Evolutionary conservation across 1,284 basidiomycete species (phyloP).

Genomic region (Austroboletus novae-zelandiae): DNA sequence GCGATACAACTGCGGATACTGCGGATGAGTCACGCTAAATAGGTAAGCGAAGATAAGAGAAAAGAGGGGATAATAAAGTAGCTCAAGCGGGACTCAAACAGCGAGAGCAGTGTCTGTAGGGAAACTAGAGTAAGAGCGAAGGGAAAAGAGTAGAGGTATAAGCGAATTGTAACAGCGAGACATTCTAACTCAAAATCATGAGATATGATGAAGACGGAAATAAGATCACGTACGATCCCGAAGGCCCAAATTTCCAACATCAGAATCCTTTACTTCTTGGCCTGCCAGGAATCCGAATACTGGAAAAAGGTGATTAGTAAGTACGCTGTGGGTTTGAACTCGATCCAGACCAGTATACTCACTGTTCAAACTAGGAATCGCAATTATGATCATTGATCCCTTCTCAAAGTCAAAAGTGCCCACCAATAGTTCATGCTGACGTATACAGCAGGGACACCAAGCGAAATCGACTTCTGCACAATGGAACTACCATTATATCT

Average conservation of each 20-base stretch:
- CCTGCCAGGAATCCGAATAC: slow-evolving; percentile 49
- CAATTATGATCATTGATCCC: not conserved
- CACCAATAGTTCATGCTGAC: slow-evolving; percentile 37
- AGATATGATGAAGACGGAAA: not conserved
- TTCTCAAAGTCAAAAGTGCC: not conserved
- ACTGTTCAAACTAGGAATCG: slow-evolving; percentile 18
- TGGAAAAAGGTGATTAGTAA: slow-evolving; percentile 6
- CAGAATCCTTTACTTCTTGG: slow-evolving; percentile 46
- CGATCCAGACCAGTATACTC: slow-evolving; percentile 24
- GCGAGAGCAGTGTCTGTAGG: too few species aligned
- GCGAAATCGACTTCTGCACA: slow-evolving; percentile 22
- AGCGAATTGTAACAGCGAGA: too few species aligned
- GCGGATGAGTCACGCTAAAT: too few species aligned
- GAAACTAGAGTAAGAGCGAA: too few species aligned
- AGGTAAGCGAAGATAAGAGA: too few species aligned
- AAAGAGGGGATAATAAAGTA: too few species aligned
- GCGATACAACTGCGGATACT: too few species aligned
- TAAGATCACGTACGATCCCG: slow-evolving; percentile 43
- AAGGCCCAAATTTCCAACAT: slow-evolving; percentile 52
- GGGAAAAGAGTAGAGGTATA: too few species aligned
- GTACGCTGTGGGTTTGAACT: slow-evolving; percentile 26
- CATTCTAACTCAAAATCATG: slow-evolving; percentile 24
- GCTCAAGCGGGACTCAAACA: too few species aligned
- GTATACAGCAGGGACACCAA: slow-evolving; percentile 31
- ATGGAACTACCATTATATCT: slow-evolving; percentile 25